Conservation (phyloP, 2,329 filamentous ascomycete genomes). For the Fusarium domesticum region DNA sequence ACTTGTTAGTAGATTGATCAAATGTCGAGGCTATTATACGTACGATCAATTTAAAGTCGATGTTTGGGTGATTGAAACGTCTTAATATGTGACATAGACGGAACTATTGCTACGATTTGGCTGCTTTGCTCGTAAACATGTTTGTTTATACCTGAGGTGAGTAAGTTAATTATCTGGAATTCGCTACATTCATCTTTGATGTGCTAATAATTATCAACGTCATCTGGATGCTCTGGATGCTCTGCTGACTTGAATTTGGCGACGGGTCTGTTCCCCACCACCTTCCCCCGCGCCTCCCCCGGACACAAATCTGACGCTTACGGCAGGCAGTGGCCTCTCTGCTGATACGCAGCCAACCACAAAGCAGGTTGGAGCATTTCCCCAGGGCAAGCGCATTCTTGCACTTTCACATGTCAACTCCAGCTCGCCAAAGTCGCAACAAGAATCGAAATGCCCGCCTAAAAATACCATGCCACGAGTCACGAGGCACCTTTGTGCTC, state of each 20-base stretch:
- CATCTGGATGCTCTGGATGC: slow-evolving; percentile 5
- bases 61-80: no score
- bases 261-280: background rate
- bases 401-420: background rate
- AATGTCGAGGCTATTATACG: no score
- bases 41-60: no score
- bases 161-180: no score
- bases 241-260: background rate
- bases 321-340: background rate
- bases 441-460: slow-evolving; percentile 27
- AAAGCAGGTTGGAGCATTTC: background rate
- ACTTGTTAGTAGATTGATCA: no score
- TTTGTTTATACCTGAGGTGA: no score
- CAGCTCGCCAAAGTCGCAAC: slow-evolving; percentile 13
- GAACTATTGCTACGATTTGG: no score
- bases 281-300: background rate
- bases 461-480: slow-evolving; percentile 21
- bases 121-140: no score
- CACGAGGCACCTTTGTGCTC: slow-evolving; percentile 22
- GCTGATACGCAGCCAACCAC: background rate
- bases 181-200: background rate
- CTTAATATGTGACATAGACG: no score
- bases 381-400: background rate
- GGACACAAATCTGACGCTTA: background rate
- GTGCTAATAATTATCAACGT: slow-evolving; percentile 10